phyloP scores from a whole-genome alignment of 257 asterid species.

The Fraxinus anomala region DNA sequence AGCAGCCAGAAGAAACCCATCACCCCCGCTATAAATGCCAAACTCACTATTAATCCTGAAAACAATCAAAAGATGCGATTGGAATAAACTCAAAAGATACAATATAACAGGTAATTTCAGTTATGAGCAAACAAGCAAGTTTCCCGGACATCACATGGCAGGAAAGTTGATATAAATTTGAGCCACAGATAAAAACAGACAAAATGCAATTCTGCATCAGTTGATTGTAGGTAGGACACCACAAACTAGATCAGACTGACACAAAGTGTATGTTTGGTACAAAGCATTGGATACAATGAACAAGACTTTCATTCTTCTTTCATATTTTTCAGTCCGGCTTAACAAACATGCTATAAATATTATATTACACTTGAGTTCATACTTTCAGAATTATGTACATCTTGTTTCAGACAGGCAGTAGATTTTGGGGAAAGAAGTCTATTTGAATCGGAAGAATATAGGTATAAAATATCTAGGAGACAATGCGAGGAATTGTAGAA shows the following conservation, averaged over 20 bases:
- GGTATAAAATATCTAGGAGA: neutral
- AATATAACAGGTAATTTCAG: neutral
- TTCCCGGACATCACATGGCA: neutral
- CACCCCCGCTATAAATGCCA: constrained; percentile 57
- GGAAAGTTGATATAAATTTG: neutral
- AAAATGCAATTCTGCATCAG: neutral
- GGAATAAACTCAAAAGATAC: neutral
- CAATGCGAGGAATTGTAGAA: neutral
- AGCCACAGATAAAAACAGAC: neutral
- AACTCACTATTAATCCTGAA: constrained; percentile 53
- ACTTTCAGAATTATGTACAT: neutral
- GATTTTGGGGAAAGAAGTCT: neutral
- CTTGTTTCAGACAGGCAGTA: constrained; percentile 1
- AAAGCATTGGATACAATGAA: neutral
- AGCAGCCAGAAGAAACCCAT: constrained; percentile 69
- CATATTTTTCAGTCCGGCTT: neutral
- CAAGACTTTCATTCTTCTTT: neutral
- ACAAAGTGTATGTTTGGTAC: neutral
- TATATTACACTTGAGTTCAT: neutral
- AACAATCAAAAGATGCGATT: constrained; percentile 4
- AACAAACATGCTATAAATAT: neutral
- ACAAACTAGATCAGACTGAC: neutral
- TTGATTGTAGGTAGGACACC: neutral
- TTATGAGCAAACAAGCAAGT: neutral
- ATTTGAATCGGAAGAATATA: neutral